Evolutionary conservation across 352 stramenopile species (phyloP).

Genomic region (Globisporangium cederbergense): DNA sequence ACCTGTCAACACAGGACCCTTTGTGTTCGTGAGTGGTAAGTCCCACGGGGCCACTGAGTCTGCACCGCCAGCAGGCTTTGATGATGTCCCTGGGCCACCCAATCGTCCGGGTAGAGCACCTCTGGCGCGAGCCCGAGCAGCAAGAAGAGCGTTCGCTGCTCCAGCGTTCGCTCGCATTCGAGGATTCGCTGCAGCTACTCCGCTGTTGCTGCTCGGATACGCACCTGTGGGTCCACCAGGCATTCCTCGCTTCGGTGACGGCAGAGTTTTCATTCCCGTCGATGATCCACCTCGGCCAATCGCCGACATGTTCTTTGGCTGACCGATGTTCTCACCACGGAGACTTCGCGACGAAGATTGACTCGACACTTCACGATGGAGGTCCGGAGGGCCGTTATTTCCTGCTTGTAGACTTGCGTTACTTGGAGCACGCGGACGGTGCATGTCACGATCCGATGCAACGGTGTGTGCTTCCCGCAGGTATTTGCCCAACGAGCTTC

Average conservation of each 20-base stretch:
- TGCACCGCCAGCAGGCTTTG: constrained; percentile 20
- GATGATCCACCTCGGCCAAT: constrained; percentile 11
- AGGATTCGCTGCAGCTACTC: constrained; percentile 10
- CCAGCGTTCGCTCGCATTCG: constrained; percentile 46
- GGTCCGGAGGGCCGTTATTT: constrained; percentile 30
- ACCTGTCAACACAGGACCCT: constrained; percentile 19
- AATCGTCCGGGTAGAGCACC: constrained; percentile 49
- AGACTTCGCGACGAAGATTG: constrained; percentile 45
- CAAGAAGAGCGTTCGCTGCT: constrained; percentile 69
- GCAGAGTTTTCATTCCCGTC: constrained; percentile 26
- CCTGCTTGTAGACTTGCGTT: constrained; percentile 33
- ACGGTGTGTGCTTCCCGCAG: constrained; percentile 52
- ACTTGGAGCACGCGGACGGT: constrained; percentile 24
- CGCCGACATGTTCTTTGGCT: constrained; percentile 7
- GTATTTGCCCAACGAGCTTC: constrained; percentile 45
- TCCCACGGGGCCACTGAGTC: constrained; percentile 73
- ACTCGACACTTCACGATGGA: constrained; percentile 44
- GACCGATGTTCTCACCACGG: constrained; percentile 11
- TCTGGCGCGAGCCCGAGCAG: constrained; percentile 60
- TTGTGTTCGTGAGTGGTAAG: constrained; percentile 51
- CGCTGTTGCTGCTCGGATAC: constrained; percentile 23
- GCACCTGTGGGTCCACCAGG: constrained; percentile 20
- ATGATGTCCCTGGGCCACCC: constrained; percentile 38
- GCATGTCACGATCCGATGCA: constrained; percentile 17
- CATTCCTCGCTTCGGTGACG: constrained; percentile 48